Evolutionary conservation across 129 eudicot genomes (phyloP), one percentile per base, ranked within the genome.

Genomic region (Tagetes patula): DNA sequence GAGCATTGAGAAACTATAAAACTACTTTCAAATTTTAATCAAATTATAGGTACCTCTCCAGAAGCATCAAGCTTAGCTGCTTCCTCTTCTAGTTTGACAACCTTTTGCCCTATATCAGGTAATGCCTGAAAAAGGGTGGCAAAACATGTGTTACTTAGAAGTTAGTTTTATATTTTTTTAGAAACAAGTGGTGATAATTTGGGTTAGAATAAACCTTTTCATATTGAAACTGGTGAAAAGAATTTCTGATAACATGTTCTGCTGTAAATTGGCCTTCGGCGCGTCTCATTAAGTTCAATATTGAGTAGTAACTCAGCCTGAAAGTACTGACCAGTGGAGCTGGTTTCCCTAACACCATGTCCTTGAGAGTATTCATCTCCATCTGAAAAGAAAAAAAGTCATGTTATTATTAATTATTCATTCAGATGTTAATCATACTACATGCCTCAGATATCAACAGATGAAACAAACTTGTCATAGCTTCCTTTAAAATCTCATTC

Each of bases 251-350:
- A 69, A 91, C 99, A 90, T 95, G 99, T 66, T 91, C 99, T 58
- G 99, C 99, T 50, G 99, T 90, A 71, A 95, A 95, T 69, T 95
- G 99, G 11, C 99, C 99, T 76, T 88, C 96, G 12, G 99, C 94
- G 53, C 97, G 99, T 80, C 99, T 91, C 99, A 95, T 88, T 60
- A 95, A 81, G 80, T 95, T 95, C 81, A 95, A 81, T 37, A 95
- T 95, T 61, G 99, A 88, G 86, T 91, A 95, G 85, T 95, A 95
- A 81, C 99, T 95, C 67, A 95, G 81, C 84, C 99, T 83, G 77
- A 95, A 95, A 33, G 99, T 90, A 81, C 99, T 95, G 84, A 95
- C 90, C 71, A 95, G 72, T 32, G 99, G 99, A 46, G 97, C 99
- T 38, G 99, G 99, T 80, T 77, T 95, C 55, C 99, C 99, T 82